Percentiles rank a stretch among this genome's conserved stretches.
phyloP scores from a whole-genome alignment of 2,329 filamentous ascomycete species.

The Teratosphaeria gauchensis region DNA sequence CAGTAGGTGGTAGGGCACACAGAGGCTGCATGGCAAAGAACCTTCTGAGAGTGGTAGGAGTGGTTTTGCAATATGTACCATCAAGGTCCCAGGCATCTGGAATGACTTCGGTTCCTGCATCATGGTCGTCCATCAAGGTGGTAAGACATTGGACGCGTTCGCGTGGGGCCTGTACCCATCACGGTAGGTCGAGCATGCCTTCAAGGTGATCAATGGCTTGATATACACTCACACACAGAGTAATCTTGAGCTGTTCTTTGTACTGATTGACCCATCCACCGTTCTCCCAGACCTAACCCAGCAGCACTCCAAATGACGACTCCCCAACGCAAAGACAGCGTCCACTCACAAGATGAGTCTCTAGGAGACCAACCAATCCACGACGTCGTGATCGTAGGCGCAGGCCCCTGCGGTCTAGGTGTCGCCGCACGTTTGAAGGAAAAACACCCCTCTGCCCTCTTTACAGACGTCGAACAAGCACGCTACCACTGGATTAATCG shows the following conservation, averaged over 20 bases:
- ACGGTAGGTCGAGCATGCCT: background rate
- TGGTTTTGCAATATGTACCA: background rate
- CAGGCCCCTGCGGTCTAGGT: slow-evolving; percentile 65
- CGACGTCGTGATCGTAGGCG: slow-evolving; percentile 65
- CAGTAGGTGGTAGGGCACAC: background rate
- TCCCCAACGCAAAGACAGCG: background rate
- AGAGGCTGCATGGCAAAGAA: background rate
- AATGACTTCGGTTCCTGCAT: background rate
- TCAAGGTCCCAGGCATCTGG: background rate
- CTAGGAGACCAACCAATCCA: slow-evolving; percentile 26
- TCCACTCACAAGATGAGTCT: background rate
- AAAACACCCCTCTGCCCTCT: slow-evolving; percentile 64
- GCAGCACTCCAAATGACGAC: background rate
- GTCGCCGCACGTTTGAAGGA: slow-evolving; percentile 64
- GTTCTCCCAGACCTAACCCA: background rate
- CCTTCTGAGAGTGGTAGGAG: background rate
- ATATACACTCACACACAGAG: background rate
- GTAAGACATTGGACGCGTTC: background rate
- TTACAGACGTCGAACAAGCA: slow-evolving; percentile 74
- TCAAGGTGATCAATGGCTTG: background rate
- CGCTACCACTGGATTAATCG: slow-evolving; percentile 71
- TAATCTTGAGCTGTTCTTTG: background rate
- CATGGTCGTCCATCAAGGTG: background rate
- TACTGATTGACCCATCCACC: background rate
- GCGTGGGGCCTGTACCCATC: background rate